phyloP scores from a whole-genome alignment of 2,329 filamentous ascomycete genomes.

The Sporothrix globosa region DNA sequence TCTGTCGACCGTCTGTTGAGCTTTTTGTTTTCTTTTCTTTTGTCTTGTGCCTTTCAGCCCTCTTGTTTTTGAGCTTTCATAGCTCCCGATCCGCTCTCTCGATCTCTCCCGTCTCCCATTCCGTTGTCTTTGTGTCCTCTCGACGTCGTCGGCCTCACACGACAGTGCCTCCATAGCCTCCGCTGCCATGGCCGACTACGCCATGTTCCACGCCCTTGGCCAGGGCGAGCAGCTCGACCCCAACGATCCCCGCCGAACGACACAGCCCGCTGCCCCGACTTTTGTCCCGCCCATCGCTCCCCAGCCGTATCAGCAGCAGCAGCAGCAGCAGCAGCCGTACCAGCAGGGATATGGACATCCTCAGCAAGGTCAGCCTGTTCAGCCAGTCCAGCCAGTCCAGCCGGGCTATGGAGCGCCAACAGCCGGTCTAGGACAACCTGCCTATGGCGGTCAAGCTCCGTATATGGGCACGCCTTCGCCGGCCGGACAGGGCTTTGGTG shows the following conservation, averaged over 20 bases:
- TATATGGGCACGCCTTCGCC: slow-evolving; percentile 40
- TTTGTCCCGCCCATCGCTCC: slow-evolving; percentile 60
- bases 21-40: slow-evolving; percentile 23
- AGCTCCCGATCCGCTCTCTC: neutral
- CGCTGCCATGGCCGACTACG: slow-evolving; percentile 48
- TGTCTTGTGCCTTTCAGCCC: neutral
- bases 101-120: neutral
- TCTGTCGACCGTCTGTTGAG: slow-evolving; percentile 22
- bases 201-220: slow-evolving; percentile 57
- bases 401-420: slow-evolving; percentile 45
- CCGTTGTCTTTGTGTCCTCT: neutral
- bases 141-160: neutral
- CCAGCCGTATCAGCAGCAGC: slow-evolving; percentile 56
- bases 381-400: neutral
- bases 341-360: slow-evolving; percentile 15
- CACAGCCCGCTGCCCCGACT: slow-evolving; percentile 46
- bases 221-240: slow-evolving; percentile 56
- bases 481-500: slow-evolving; percentile 37
- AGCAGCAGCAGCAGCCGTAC: slow-evolving; percentile 37
- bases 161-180: neutral
- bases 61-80: neutral
- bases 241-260: slow-evolving; percentile 54
- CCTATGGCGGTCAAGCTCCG: slow-evolving; percentile 37
- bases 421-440: slow-evolving; percentile 45
- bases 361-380: slow-evolving; percentile 45